These are phyloP conservation scores for Scutellaria minor DNA, from an alignment of 257 asterid genomes.

Conservation along the genomic window DNA sequence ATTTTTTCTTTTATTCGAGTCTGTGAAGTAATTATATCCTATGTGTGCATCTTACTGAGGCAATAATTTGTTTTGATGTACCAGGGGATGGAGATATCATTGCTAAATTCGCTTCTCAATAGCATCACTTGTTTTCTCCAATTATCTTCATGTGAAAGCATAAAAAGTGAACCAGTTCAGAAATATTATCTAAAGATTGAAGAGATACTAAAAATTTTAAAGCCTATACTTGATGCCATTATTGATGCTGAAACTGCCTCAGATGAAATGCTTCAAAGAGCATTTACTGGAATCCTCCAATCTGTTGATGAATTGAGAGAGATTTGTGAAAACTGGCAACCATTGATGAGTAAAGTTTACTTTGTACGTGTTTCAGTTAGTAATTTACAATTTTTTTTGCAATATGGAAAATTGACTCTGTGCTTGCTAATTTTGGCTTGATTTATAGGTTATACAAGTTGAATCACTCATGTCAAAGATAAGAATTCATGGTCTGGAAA, in stretches of 20 bases:
- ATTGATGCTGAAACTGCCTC: constrained; percentile 51
- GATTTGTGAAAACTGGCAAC: constrained; percentile 66
- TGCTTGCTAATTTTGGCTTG: constrained; percentile 37
- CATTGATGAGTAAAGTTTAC: constrained; percentile 82
- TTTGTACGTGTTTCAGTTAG: constrained; percentile 58
- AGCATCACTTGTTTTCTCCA: constrained; percentile 58
- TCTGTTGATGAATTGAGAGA: constrained; percentile 68
- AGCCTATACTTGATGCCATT: constrained; percentile 67
- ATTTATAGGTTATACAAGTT: constrained; percentile 68
- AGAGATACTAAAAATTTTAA: constrained; percentile 64
- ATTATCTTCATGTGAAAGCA: constrained; percentile 57
- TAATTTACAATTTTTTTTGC: constrained; percentile 7
- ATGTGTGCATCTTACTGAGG: constrained; percentile 29
- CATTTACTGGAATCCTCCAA: constrained; percentile 55
- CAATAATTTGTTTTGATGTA: constrained; percentile 33
- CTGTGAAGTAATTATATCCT: neutral
- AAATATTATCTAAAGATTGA: constrained; percentile 58
- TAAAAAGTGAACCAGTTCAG: constrained; percentile 63
- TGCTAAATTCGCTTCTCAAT: constrained; percentile 68
- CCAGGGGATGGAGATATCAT: constrained; percentile 80
- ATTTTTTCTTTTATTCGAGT: neutral
- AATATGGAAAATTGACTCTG: neutral
- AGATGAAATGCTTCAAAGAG: constrained; percentile 63
- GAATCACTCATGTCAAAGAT: constrained; percentile 61
- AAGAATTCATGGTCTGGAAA: constrained; percentile 59